phyloP scores from a whole-genome alignment of 2,329 filamentous ascomycete species.

The Pseudocercospora crystallina region DNA sequence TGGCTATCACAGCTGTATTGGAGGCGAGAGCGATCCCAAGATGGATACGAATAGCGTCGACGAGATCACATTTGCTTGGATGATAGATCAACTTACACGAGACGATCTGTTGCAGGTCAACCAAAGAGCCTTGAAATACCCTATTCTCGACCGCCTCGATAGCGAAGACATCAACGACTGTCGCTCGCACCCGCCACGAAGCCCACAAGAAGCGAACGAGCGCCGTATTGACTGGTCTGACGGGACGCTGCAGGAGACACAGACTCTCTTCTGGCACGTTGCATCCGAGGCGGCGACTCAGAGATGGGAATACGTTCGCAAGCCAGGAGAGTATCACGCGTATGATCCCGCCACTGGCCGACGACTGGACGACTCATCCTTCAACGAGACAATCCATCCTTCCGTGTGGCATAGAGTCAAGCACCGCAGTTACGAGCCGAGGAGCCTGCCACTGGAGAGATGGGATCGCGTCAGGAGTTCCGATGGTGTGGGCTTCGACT shows the following conservation, averaged over 20 bases:
- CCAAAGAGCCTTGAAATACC: slow-evolving; percentile 15
- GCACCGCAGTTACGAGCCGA: no score
- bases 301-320: slow-evolving; percentile 9
- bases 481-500: no score
- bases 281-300: slow-evolving; percentile 17
- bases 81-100: slow-evolving; percentile 34
- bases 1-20: slow-evolving; percentile 52
- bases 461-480: no score
- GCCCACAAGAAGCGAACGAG: slow-evolving; percentile 17
- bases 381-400: slow-evolving; percentile 20
- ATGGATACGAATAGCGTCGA: slow-evolving; percentile 27
- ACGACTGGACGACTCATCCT: slow-evolving; percentile 6
- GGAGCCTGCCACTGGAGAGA: no score
- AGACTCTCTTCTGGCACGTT: slow-evolving; percentile 10
- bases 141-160: slow-evolving; percentile 17
- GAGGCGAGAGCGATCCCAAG: slow-evolving; percentile 41
- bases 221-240: slow-evolving; percentile 21
- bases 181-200: slow-evolving; percentile 5
- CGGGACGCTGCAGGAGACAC: slow-evolving; percentile 11
- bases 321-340: slow-evolving; percentile 14
- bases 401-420: slow-evolving; percentile 8
- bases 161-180: slow-evolving; percentile 4
- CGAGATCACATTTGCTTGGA: slow-evolving; percentile 41
- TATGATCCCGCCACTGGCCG: slow-evolving; percentile 9
- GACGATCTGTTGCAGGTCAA: slow-evolving; percentile 16